A percentile compares a stretch with the other conserved stretches of the same genome.
Conservation (phyloP, 495 filamentous ascomycete genomes). For the Hypoxylon fuscum region DNA sequence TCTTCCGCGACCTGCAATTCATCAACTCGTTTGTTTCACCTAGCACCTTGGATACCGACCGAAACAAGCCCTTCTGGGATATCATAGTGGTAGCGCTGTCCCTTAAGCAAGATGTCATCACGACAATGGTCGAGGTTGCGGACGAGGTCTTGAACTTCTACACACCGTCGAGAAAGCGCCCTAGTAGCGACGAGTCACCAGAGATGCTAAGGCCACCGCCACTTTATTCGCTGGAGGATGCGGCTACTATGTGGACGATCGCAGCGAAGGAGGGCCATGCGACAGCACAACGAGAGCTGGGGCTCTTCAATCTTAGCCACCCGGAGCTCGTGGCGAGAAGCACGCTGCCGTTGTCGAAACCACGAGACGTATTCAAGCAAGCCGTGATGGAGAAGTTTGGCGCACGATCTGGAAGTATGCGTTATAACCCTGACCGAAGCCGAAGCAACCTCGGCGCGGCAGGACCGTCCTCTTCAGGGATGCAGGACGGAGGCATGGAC, state of each 20-base stretch:
- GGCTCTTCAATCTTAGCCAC: slow-evolving; percentile 92
- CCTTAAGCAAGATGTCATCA: slow-evolving; percentile 88
- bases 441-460: slow-evolving; percentile 38
- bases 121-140: slow-evolving; percentile 88
- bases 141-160: slow-evolving; percentile 75
- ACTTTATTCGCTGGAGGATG: slow-evolving; percentile 78
- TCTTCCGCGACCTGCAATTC: slow-evolving; percentile 95
- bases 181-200: slow-evolving; percentile 40
- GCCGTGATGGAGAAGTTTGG: slow-evolving; percentile 81
- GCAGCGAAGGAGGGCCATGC: slow-evolving; percentile 93
- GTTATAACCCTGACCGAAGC: slow-evolving; percentile 40
- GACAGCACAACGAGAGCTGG: slow-evolving; percentile 92
- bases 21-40: slow-evolving; percentile 91
- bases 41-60: slow-evolving; percentile 81
- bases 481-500: slow-evolving; percentile 48
- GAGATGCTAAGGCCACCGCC: slow-evolving; percentile 50
- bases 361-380: slow-evolving; percentile 90
- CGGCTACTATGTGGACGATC: slow-evolving; percentile 91
- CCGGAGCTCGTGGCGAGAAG: slow-evolving; percentile 87
- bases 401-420: slow-evolving; percentile 47
- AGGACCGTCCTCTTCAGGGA: slow-evolving; percentile 37
- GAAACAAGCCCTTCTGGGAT: slow-evolving; percentile 94
- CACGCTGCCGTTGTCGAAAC: slow-evolving; percentile 83
- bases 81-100: slow-evolving; percentile 86
- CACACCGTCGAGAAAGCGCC: slow-evolving; percentile 52